phyloP scores from a whole-genome alignment of 1,284 basidiomycete species.

The Pyrrhoderma lamaoense region DNA sequence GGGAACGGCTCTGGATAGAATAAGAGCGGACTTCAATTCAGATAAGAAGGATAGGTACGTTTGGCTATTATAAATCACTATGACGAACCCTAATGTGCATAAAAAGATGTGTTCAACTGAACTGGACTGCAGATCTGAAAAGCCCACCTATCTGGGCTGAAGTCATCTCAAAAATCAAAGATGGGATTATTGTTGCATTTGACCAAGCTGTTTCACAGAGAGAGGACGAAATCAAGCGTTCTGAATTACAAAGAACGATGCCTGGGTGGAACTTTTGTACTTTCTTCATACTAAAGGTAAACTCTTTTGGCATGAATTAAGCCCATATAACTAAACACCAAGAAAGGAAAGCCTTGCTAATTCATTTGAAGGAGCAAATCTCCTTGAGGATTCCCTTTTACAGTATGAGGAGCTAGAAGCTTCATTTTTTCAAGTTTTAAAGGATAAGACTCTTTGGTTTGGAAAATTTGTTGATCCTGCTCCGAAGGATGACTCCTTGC shows the following conservation, averaged over 20 bases:
- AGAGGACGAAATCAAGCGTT: constrained; percentile 83
- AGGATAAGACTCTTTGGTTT: constrained; percentile 88
- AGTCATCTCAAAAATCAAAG: constrained; percentile 83
- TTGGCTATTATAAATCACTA: constrained; percentile 13
- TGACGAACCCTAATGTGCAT: constrained; percentile 21
- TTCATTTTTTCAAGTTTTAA: constrained; percentile 72
- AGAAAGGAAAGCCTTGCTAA: constrained; percentile 85
- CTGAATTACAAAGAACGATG: constrained; percentile 80
- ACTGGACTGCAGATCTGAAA: constrained; percentile 58
- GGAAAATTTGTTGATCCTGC: constrained; percentile 68
- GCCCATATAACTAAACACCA: constrained; percentile 7
- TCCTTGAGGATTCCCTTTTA: constrained; percentile 83
- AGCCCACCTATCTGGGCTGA: constrained; percentile 89
- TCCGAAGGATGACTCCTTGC: constrained; percentile 73
- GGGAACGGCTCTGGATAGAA: constrained; percentile 82
- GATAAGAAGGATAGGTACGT: constrained; percentile 82
- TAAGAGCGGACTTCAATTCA: constrained; percentile 87
- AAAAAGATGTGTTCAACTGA: constrained; percentile 71
- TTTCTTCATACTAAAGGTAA: constrained; percentile 90
- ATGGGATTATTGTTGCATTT: constrained; percentile 76
- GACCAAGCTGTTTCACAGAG: constrained; percentile 71
- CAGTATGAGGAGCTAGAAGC: constrained; percentile 91
- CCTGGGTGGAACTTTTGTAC: constrained; percentile 97
- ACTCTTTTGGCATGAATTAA: constrained; percentile 2
- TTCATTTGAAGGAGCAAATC: constrained; percentile 86